phyloP scores from a whole-genome alignment of 768 basidiomycete species.

The Leccinellum rugosiceps region DNA sequence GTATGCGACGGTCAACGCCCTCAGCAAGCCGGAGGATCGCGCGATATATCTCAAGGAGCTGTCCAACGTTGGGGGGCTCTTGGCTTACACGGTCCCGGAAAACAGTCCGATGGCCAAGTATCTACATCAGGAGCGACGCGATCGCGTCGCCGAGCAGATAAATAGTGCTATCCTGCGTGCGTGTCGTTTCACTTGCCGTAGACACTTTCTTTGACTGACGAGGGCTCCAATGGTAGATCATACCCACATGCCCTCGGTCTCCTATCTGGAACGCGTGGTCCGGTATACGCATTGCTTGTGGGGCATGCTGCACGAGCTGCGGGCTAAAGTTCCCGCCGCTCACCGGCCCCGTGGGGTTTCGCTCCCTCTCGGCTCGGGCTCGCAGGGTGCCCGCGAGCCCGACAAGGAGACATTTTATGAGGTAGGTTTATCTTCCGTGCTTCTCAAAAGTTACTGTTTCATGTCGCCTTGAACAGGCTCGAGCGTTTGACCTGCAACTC shows the following conservation, averaged over 20 bases:
- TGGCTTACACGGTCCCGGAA: conserved; percentile 84
- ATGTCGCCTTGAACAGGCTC: conserved; percentile 33
- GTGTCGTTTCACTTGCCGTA: conserved; percentile 25
- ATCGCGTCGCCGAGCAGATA: conserved; percentile 83
- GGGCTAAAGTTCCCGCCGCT: conserved; percentile 41
- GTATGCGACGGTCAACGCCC: conserved; percentile 53
- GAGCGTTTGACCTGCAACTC: conserved; percentile 51
- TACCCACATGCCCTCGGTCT: conserved; percentile 48
- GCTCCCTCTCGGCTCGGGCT: conserved; percentile 37
- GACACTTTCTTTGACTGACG: conserved; percentile 1
- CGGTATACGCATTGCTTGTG: conserved; percentile 65
- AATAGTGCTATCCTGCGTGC: conserved; percentile 81
- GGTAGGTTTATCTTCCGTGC: conserved; percentile 24
- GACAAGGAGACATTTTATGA: conserved; percentile 37
- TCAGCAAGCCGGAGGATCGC: conserved; percentile 55
- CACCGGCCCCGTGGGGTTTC: conserved; percentile 41
- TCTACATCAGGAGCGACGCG: conserved; percentile 70
- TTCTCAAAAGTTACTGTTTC: not conserved
- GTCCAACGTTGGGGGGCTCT: conserved; percentile 66
- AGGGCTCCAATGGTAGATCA: conserved; percentile 39
- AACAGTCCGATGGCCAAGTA: conserved; percentile 73
- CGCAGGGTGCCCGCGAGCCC: conserved; percentile 21
- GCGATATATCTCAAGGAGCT: conserved; percentile 67
- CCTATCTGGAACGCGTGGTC: conserved; percentile 60
- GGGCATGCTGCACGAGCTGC: conserved; percentile 50